Conservation (phyloP, 2,329 filamentous ascomycete species). For the Sarocladiaceae sp. region DNA sequence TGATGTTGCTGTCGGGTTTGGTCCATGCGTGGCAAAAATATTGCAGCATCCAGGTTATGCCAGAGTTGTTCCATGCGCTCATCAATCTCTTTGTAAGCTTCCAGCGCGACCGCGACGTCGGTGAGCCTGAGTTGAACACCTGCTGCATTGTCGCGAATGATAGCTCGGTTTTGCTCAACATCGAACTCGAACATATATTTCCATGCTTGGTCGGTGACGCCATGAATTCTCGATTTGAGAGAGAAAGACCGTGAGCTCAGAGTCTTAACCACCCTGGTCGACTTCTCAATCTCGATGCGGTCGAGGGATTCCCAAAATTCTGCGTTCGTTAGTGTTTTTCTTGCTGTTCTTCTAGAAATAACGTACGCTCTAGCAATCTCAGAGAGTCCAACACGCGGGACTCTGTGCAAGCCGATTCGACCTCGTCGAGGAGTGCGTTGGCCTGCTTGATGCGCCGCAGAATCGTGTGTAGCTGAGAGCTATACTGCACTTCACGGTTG, state of each 20-base stretch:
- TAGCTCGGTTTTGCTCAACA: constrained; percentile 44
- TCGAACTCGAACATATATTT: constrained; percentile 59
- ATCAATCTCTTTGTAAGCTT: constrained; percentile 55
- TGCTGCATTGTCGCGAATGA: constrained; percentile 43
- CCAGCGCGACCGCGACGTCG: constrained; percentile 49
- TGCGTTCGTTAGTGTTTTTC: constrained; percentile 26
- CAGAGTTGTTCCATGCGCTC: constrained; percentile 54
- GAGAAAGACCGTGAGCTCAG: constrained; percentile 59
- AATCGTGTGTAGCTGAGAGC: constrained; percentile 45
- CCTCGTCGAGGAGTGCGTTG: constrained; percentile 54
- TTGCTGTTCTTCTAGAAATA: constrained; percentile 14
- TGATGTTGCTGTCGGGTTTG: constrained; percentile 11
- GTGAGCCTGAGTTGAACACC: constrained; percentile 46
- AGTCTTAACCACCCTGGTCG: constrained; percentile 57
- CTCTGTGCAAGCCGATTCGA: constrained; percentile 51
- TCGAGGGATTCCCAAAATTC: constrained; percentile 53
- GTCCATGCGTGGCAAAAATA: constrained; percentile 55
- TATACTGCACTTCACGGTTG: constrained; percentile 52
- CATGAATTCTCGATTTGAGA: constrained; percentile 59
- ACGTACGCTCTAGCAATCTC: constrained; percentile 48
- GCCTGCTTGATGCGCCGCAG: constrained; percentile 49
- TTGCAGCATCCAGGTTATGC: constrained; percentile 53
- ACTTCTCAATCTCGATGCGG: constrained; percentile 52
- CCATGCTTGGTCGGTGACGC: constrained; percentile 67
- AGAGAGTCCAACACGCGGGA: constrained; percentile 51